A percentile compares a stretch with the other conserved stretches of the same genome.
phyloP scores from a whole-genome alignment of 2,329 filamentous ascomycete genomes.

The Curvularia eragrostidis region DNA sequence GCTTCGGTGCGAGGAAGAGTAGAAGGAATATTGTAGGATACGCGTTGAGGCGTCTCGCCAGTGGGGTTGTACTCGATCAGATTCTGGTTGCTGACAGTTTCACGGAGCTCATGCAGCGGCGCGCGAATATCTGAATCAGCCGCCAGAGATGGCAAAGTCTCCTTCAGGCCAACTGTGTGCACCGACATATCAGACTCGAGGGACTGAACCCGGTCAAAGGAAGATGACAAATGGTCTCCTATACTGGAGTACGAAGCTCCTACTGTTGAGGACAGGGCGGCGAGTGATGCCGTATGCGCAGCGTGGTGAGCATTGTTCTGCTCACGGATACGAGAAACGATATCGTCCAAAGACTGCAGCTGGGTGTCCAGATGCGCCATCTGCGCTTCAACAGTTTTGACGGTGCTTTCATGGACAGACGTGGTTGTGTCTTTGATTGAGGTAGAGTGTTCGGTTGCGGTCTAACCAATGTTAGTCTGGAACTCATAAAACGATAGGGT shows the following conservation, averaged over 20 bases:
- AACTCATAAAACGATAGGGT: not conserved
- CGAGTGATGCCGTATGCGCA: constrained; percentile 71
- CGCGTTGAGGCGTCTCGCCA: constrained; percentile 83
- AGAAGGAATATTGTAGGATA: constrained; percentile 80
- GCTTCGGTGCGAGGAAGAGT: constrained; percentile 76
- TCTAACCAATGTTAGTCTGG: constrained; percentile 53
- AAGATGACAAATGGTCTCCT: constrained; percentile 71
- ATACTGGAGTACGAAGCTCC: constrained; percentile 76
- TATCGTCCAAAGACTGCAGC: constrained; percentile 88
- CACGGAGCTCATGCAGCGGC: constrained; percentile 74
- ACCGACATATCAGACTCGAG: constrained; percentile 72
- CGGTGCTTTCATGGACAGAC: constrained; percentile 87
- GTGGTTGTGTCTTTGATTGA: constrained; percentile 83
- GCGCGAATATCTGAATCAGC: constrained; percentile 65
- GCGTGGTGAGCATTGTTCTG: constrained; percentile 82
- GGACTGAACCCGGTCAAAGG: constrained; percentile 70
- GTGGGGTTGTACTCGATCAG: constrained; percentile 85
- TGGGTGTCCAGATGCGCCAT: constrained; percentile 86
- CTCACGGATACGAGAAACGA: constrained; percentile 79
- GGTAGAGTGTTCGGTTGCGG: constrained; percentile 79
- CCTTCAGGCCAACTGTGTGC: constrained; percentile 65
- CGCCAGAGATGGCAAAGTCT: constrained; percentile 67
- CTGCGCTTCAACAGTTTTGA: constrained; percentile 88
- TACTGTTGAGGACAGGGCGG: constrained; percentile 69
- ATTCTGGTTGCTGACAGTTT: constrained; percentile 67